Evolutionary conservation across 192 early-diverging fungal genomes (phyloP), one percentile per base, ranked within the genome.

Genomic region (Entomortierella lignicola): DNA sequence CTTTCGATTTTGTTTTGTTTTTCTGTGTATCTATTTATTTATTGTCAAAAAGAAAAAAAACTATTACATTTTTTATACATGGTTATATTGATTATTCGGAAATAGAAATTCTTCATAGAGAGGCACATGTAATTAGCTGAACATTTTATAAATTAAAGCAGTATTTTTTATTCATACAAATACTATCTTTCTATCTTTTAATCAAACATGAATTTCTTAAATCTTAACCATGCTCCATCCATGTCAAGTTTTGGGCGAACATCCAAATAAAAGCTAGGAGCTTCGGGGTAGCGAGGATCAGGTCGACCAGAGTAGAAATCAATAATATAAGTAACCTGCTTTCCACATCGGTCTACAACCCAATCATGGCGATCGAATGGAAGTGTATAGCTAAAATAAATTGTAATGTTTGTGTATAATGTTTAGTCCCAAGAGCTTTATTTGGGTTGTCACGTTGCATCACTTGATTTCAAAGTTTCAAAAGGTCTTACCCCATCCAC

Each of bases 311-410:
- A 85, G 69, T 98, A 98, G 73, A 94, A 98, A 57, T 98, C 96
- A 65, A 98, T 96, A 10, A 98, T 87, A 67, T 98, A 98, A 1
- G 87, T 87, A 10, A 96, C 92, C 7, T 85, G 81, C 69, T 92
- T 90, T 20, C 94, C 96, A 59, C 96, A 98, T n/a, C 96, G 81
- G 71, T 95, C 94, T 0, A 98, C 89, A 5, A 90, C 90, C 96
- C 96, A 98, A 79, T 98, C 95, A 72, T 98, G 96, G 21, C 95
- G 87, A 66, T 98, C 96, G 68, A 98, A 98, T 13, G 96, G 95
- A 37, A 90, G 71, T 29, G 84, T 90, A 69, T 95, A 95, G 34
- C 89, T 92, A 37, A 20, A n/a, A 17, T 69, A 26, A 47, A 47
- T 20, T 20, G 17, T 47, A 47, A n/a, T n/a, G n/a, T n/a, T n/a